Conservation (phyloP, 768 basidiomycete genomes). For the Omphalotus guepiniiformis region DNA sequence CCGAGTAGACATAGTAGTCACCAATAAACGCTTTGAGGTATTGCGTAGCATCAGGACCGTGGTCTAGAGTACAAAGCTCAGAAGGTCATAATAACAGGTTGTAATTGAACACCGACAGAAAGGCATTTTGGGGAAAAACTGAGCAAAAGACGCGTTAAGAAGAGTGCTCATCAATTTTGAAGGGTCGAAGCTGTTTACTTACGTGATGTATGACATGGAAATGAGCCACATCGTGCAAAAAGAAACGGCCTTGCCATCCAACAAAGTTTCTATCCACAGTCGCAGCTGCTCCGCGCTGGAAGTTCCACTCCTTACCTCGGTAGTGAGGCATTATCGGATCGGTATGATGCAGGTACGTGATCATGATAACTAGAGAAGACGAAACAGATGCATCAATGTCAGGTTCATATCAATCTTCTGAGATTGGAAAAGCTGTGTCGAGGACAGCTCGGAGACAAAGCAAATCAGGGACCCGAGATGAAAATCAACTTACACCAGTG, state of each 20-base stretch:
- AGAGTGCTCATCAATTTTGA: background rate
- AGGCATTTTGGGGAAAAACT: conserved; percentile 61
- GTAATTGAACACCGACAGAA: conserved; percentile 40
- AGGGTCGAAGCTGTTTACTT: conserved; percentile 14
- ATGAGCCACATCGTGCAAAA: conserved; percentile 63
- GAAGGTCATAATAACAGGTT: background rate
- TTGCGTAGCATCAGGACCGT: conserved; percentile 47
- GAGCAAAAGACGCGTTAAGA: background rate
- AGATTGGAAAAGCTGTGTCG: background rate
- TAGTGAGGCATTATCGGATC: conserved; percentile 54
- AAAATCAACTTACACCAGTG: conserved; percentile 51
- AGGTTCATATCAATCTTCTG: background rate
- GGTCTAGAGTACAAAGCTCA: conserved; percentile 29
- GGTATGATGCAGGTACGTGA: conserved; percentile 58
- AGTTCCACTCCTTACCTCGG: conserved; percentile 54
- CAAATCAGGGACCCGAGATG: conserved; percentile 3
- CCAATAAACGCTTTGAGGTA: conserved; percentile 45
- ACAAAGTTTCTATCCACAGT: conserved; percentile 56
- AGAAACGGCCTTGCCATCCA: conserved; percentile 63
- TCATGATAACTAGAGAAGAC: conserved; percentile 38
- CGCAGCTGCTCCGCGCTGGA: conserved; percentile 56
- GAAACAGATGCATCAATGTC: background rate
- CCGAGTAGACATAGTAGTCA: conserved; percentile 43
- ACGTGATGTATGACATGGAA: conserved; percentile 63
- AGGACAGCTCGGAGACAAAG: background rate